Conservation (phyloP, 495 filamentous ascomycete species). For the Platismatia glauca region DNA sequence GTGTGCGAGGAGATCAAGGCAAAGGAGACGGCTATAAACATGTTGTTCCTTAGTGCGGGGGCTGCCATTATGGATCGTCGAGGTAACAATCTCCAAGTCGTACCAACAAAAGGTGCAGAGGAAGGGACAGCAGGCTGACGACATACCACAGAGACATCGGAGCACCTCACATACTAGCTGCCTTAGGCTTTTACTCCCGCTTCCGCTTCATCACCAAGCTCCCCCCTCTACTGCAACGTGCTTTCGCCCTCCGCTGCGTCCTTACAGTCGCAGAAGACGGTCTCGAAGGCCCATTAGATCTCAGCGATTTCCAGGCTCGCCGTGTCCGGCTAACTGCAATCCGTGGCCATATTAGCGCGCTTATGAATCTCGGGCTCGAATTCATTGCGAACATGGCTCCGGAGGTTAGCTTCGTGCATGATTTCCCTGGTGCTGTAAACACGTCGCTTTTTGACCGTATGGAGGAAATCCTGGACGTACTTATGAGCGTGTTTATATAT, state of each 20-base stretch:
- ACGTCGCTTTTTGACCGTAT: constrained; percentile 18
- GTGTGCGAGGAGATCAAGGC: constrained; percentile 13
- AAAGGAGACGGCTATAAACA: constrained; percentile 22
- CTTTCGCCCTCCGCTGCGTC: constrained; percentile 41
- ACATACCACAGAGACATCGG: constrained; percentile 17
- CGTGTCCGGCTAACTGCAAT: constrained; percentile 25
- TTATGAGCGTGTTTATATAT: constrained; percentile 7
- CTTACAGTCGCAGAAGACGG: constrained; percentile 42
- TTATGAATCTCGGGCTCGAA: constrained; percentile 30
- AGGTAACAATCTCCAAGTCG: background rate
- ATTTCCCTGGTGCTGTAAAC: constrained; percentile 33
- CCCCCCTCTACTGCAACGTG: constrained; percentile 29
- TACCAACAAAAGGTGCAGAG: background rate
- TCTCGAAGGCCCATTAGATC: constrained; percentile 42
- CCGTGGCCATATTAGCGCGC: constrained; percentile 26
- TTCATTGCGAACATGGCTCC: constrained; percentile 27
- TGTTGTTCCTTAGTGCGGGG: constrained; percentile 27
- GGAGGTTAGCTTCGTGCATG: constrained; percentile 31
- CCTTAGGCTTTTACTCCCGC: constrained; percentile 34
- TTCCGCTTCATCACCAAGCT: constrained; percentile 34
- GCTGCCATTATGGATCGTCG: constrained; percentile 19
- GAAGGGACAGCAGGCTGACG: no score
- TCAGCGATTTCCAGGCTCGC: constrained; percentile 35
- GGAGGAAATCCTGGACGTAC: background rate
- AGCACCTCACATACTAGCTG: constrained; percentile 29